Evolutionary conservation across 1,139 yeast genomes (phyloP), one percentile per base, ranked within the genome.

Genomic region (Meyerozyma carpophila): DNA sequence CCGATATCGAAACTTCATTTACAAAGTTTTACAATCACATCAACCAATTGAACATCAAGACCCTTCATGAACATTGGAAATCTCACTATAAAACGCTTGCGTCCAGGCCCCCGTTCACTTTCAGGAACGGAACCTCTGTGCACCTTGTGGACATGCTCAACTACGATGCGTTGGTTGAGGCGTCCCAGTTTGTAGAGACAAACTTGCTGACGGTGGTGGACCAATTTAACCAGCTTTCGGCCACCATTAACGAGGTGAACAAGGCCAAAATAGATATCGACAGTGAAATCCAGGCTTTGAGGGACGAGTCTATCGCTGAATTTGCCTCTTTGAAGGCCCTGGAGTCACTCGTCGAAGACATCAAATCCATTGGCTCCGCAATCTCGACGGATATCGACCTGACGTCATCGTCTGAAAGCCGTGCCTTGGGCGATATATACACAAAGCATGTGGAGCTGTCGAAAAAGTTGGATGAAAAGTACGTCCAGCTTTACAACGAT

Each of bases 1-100:
- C 61, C 49, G 77, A 76, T 43, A 65, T 78, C 36, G 82, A 79
- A 45, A 79, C 75, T 51, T 68, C 66, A 32, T 81, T 79, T 55
- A 71, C 73, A 44, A 72, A 68, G 20, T 73, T 77, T 38, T 64
- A 70, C 41, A 78, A 74, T 40, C 70, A 74, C 44, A 65, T 82
- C 41, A 66, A 66, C 42, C 57, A 73, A 20, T 58, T 83, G 28
- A 71, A 69, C 43, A 58, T 66, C 38, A 76, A 79, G 48, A 71
- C 82, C 3, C 61, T 79, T 37, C 67, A 71, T 28, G 58, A 63
- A 24, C 54, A 61, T 8, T 84, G 93, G 93, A 51, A 50, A 14
- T 57, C 54, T 0, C 67, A 75, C 44, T 81, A 64, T 48, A 53
- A 61, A 1, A 61, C 60, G 6, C 58, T 84, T 29, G 56, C 63